Base-by-base conservation (phyloP, 352 stramenopile species). In the Phytophthora aleatoria region DNA sequence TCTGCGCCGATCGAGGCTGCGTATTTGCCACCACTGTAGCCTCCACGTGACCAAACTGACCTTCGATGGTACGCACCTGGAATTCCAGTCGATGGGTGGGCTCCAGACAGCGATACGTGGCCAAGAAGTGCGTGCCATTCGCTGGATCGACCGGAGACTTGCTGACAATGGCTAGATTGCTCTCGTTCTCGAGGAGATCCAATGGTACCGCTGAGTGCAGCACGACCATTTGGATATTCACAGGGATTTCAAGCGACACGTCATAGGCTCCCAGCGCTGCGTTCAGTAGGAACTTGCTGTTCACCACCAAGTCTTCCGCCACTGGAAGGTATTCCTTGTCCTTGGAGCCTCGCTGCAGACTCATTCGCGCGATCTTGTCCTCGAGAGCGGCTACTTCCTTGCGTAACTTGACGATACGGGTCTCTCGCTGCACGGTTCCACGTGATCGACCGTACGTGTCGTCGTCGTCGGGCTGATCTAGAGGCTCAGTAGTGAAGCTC, bases 401-500 rank as follows among this genome's bases (percentile, higher is more conserved):
- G 42, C 83, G 81, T 6, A 93, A 71, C 69, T 93, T 93, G 36
- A 89, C 62, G 44, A 95, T 92, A n/a, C 83, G 81, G 3, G 75
- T 90, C 63, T 92, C 87, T 10, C 81, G 80, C 33, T 90, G 87
- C 28, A 95, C 76, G 0, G 82, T 91, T 11, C 84, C 88, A 24
- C 87, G 82, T 5, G 86, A 88, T 24, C 88, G 79, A 5, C 88
- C 86, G 39, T 91, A 90, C n/a, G 72, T 76, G 58, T 96, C 88
- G 26, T 92, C 84, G 1, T 57, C 60, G 47, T 94, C 88, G 1
- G 76, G 71, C 35, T 94, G 78, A 35, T 94, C 85, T 12, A 95
- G 75, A 5, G 86, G 85, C 55, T 95, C 86, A 5, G 88, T 91
- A 30, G 83, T 96, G 50, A 95, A 94, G 55, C 81, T 93, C 42